Percentiles rank a stretch among this genome's conserved stretches.
These are phyloP conservation scores for Zoysia pacifica DNA, from an alignment of 176 grass and related monocot genomes.

Conservation along the genomic window DNA sequence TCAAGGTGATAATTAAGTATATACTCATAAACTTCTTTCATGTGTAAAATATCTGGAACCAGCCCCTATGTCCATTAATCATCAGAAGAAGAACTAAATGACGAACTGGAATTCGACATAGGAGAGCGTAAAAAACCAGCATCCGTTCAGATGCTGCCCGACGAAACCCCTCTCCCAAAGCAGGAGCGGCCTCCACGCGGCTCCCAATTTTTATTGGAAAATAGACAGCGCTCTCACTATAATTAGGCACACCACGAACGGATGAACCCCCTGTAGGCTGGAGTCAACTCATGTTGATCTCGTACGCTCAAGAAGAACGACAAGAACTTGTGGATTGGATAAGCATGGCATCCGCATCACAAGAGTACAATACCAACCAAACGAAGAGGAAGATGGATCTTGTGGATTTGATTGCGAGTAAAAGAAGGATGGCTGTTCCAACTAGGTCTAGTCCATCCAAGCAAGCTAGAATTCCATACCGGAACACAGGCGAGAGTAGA, in stretches of 20 bases:
- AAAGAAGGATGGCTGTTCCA: background rate
- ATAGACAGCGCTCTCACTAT: background rate
- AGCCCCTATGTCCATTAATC: background rate
- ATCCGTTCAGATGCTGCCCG: background rate
- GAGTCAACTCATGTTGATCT: slow-evolving; percentile 14
- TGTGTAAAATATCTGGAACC: slow-evolving; percentile 1
- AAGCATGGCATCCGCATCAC: background rate
- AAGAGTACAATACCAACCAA: background rate
- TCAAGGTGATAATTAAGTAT: background rate
- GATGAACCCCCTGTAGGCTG: background rate
- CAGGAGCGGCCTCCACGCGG: background rate
- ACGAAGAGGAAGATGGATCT: background rate
- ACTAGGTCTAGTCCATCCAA: slow-evolving; percentile 19
- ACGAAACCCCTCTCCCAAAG: slow-evolving; percentile 7
- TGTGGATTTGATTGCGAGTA: background rate
- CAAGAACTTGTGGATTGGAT: background rate
- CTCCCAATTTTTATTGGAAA: background rate
- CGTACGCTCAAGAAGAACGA: background rate
- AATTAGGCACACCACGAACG: background rate
- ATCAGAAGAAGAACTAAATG: slow-evolving; percentile 12
- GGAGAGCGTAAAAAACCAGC: slow-evolving; percentile 1
- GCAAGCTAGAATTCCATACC: slow-evolving; percentile 27
- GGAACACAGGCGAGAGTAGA: background rate
- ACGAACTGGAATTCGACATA: background rate
- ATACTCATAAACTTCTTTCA: background rate